Percentiles rank a stretch among this genome's conserved stretches.
phyloP scores from a whole-genome alignment of 2,329 filamentous ascomycete species.

The Hypoxylon sp. region DNA sequence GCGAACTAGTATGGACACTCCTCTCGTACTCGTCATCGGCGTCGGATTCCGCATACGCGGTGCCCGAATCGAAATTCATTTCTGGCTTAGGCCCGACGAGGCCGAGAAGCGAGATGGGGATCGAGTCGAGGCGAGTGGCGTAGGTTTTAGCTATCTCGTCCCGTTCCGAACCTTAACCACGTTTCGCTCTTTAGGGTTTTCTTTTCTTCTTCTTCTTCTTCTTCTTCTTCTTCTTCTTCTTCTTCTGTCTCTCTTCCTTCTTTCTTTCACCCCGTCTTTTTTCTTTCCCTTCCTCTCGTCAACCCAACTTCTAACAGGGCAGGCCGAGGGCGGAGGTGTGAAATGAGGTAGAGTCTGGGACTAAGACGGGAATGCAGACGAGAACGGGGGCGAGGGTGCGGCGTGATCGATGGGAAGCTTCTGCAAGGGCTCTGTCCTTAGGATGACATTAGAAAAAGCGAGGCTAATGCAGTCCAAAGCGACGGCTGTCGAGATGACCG shows the following conservation, averaged over 20 bases:
- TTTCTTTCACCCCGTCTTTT: conserved; percentile 10
- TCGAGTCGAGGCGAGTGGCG: conserved; percentile 30
- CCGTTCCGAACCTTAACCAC: conserved; percentile 20
- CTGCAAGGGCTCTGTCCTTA: conserved; percentile 1
- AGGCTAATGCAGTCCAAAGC: not conserved
- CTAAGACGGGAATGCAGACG: not conserved
- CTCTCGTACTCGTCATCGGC: conserved; percentile 86
- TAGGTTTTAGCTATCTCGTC: conserved; percentile 24
- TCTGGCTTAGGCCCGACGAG: conserved; percentile 27
- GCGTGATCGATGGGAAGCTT: conserved; percentile 20
- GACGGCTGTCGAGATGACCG: conserved; percentile 6
- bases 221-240: conserved; percentile 19
- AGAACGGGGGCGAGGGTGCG: not conserved
- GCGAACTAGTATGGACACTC: conserved; percentile 72
- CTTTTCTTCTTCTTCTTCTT: conserved; percentile 13
- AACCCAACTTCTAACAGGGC: conserved; percentile 13
- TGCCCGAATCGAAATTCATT: conserved; percentile 71
- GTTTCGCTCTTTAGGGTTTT: no score
- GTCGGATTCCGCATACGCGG: conserved; percentile 79
- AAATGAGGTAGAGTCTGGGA: no score
- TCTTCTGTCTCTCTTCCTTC: conserved; percentile 10
- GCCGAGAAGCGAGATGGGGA: conserved; percentile 16
- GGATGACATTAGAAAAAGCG: conserved; percentile 12
- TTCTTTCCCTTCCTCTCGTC: conserved; percentile 5
- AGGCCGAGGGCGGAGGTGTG: not conserved